Percentiles rank a stretch among this genome's conserved stretches.
Conservation (phyloP, 2,329 filamentous ascomycete genomes). For the Exophiala lecanii-corni region DNA sequence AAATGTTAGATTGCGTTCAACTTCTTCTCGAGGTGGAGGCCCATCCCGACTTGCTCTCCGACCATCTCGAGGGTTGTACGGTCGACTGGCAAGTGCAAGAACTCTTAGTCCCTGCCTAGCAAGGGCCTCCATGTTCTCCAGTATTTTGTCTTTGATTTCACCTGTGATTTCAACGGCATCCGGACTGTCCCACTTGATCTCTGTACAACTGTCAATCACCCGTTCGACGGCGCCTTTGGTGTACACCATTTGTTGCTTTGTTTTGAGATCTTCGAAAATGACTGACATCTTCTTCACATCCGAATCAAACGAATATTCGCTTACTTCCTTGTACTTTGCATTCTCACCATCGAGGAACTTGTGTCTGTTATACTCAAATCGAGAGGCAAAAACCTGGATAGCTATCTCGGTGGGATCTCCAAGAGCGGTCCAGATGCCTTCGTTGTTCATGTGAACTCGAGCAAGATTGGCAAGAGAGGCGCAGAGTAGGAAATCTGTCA, state of each 20-base stretch:
- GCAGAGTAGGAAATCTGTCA: slow-evolving; percentile 57
- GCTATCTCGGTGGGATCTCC: slow-evolving; percentile 70
- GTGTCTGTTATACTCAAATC: slow-evolving; percentile 60
- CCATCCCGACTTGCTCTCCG: slow-evolving; percentile 18
- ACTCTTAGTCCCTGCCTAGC: slow-evolving; percentile 65
- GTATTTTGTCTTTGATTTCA: slow-evolving; percentile 51
- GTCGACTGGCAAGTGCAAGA: slow-evolving; percentile 58
- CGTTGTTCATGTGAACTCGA: slow-evolving; percentile 52
- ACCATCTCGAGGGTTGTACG: slow-evolving; percentile 39
- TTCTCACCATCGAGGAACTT: slow-evolving; percentile 48
- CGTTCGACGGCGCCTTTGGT: slow-evolving; percentile 60
- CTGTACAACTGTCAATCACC: slow-evolving; percentile 59
- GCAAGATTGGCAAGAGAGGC: slow-evolving; percentile 64
- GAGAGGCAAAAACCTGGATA: slow-evolving; percentile 67
- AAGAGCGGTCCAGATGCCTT: slow-evolving; percentile 56
- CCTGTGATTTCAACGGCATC: slow-evolving; percentile 46
- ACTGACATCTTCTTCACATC: slow-evolving; percentile 74
- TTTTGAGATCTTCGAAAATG: slow-evolving; percentile 47
- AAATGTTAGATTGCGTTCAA: slow-evolving; percentile 65
- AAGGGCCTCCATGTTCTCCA: slow-evolving; percentile 65
- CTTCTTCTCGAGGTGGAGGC: slow-evolving; percentile 46
- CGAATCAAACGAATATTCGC: slow-evolving; percentile 70
- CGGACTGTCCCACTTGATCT: slow-evolving; percentile 43
- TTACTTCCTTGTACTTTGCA: slow-evolving; percentile 54
- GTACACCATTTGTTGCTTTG: slow-evolving; percentile 33